Evolutionary conservation across 441 rosid genomes (phyloP), one percentile per base, ranked within the genome.

Genomic region (Pelargonium fulgidum): DNA sequence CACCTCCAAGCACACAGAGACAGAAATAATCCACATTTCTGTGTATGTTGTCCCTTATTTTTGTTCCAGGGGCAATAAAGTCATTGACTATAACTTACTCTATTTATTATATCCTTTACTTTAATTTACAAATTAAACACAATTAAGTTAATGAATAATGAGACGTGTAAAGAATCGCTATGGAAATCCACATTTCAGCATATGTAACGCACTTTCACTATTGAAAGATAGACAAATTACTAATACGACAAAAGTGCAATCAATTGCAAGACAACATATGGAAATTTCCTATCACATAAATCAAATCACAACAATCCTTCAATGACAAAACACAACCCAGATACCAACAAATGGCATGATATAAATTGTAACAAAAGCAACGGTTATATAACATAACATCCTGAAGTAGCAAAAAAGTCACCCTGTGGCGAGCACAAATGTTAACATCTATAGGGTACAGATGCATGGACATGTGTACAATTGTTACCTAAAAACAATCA

Each of bases 401-500:
- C 29, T 58, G 26, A 58, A 19, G 17, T 16, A 58, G 17, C 17
- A 58, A 17, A 58, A 58, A 58, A n/a, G 17, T 20, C 29, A 7
- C 11, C 11, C 11, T 3, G 10, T 17, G 5, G 33, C 24, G 0
- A 50, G 19, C 3, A n/a, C 13, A 50, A 16, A 50, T 33, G 58
- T 50, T n/a, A 50, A 50, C 4, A 50, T 50, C 58, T 16, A 5
- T 16, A 48, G 12, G 36, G 19, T 22, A 33, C 41, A 7, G 8
- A 24, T 5, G 12, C 48, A 70, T 14, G 16, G 13, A 54, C 11
- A 14, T 3, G 3, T 61, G 16, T 7, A 1, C 7, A 36, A 5
- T 64, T 47, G 67, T 17, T 36, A 64, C 33, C 22, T 41, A 20
- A 8, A 26, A 42, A 72, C 11, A 20, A 47, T 24, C 66, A 45